phyloP scores from a whole-genome alignment of 2,329 filamentous ascomycete genomes.

The Colletotrichum plurivorum region DNA sequence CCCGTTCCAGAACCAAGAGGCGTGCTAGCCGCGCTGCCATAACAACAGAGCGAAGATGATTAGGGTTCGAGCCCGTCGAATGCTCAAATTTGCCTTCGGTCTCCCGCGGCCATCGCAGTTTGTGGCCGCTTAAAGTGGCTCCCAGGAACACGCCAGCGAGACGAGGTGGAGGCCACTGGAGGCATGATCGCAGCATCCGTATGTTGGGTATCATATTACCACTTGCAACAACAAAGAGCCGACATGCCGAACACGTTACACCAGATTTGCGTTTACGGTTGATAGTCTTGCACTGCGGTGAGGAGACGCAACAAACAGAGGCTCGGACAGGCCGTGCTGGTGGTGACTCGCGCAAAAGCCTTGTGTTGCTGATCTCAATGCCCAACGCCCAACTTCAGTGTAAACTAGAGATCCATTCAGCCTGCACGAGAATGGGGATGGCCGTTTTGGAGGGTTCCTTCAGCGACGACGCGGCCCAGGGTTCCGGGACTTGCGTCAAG shows the following conservation, averaged over 20 bases:
- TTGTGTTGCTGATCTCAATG: constrained; percentile 30
- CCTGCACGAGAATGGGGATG: not conserved
- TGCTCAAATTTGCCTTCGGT: not conserved
- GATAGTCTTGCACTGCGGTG: too few species aligned
- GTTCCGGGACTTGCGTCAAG: constrained; percentile 8
- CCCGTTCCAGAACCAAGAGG: not conserved
- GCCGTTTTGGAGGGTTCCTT: not conserved
- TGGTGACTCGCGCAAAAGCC: constrained; percentile 21
- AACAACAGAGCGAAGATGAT: not conserved
- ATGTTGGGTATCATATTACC: not conserved
- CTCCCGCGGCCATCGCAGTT: not conserved
- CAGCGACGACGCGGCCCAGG: constrained; percentile 8
- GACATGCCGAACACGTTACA: constrained; percentile 14
- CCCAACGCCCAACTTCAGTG: constrained; percentile 27
- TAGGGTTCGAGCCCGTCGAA: not conserved
- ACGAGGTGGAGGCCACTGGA: not conserved
- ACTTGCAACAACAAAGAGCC: not conserved
- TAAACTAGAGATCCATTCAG: constrained; percentile 1
- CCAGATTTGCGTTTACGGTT: not conserved
- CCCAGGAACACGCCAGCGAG: not conserved
- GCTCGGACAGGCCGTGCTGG: constrained; percentile 15
- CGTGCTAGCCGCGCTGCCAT: not conserved
- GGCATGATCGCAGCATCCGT: constrained; percentile 2
- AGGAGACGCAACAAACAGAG: too few species aligned
- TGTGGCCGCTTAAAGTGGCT: not conserved